Percentiles rank a stretch among this genome's conserved stretches.
phyloP scores from a whole-genome alignment of 2,329 filamentous ascomycete species.

The Fusarium vanettenii region DNA sequence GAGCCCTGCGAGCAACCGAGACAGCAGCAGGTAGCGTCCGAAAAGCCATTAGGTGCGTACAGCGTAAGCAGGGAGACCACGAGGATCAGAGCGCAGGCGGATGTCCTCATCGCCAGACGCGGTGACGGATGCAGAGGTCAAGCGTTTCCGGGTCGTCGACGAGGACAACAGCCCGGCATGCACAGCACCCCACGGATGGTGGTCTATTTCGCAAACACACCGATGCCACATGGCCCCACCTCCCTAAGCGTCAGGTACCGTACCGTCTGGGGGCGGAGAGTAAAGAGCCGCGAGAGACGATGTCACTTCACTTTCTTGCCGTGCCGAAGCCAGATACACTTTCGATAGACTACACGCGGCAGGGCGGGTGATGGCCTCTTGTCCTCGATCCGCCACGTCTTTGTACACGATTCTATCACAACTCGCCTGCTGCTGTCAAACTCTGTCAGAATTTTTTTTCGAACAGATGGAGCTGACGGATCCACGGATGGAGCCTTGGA shows the following conservation, averaged over 20 bases:
- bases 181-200: not conserved
- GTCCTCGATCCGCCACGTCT: not conserved
- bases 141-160: not conserved
- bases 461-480: not conserved
- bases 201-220: slow-evolving; percentile 6
- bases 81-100: not conserved
- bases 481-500: not conserved
- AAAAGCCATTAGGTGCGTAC: not conserved
- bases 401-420: slow-evolving; percentile 1
- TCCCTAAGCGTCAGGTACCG: not conserved
- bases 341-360: not conserved
- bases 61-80: slow-evolving; percentile 20
- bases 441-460: not conserved
- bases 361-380: not conserved
- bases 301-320: not conserved
- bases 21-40: not conserved
- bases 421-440: slow-evolving; percentile 7
- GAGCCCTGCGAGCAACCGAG: not conserved
- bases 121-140: slow-evolving; percentile 15
- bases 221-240: slow-evolving; percentile 32
- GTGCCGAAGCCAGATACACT: not conserved
- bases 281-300: not conserved
- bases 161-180: not conserved
- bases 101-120: slow-evolving; percentile 3
- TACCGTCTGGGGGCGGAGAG: not conserved